Evolutionary conservation across 2,329 filamentous ascomycete species (phyloP).

Genomic region (Alternaria ventricosa): DNA sequence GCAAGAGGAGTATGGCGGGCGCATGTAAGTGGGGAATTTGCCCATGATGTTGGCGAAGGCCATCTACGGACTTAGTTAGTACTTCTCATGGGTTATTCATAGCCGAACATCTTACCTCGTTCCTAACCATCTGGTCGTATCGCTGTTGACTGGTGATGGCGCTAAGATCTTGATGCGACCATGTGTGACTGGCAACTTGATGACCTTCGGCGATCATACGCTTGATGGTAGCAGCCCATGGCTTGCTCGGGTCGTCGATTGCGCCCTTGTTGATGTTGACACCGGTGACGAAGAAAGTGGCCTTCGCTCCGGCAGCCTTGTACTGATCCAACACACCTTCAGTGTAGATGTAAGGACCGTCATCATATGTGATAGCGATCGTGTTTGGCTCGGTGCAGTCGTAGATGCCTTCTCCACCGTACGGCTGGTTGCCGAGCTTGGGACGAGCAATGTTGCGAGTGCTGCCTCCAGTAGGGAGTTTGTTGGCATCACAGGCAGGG

Average conservation of each 20-base stretch:
- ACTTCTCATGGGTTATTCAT: background rate
- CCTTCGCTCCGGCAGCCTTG: constrained; percentile 63
- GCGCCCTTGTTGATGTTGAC: constrained; percentile 62
- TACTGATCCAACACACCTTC: constrained; percentile 66
- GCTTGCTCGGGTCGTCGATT: constrained; percentile 56
- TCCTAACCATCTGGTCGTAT: constrained; percentile 58
- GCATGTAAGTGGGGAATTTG: constrained; percentile 63
- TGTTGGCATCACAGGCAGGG: constrained; percentile 65
- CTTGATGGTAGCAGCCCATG: constrained; percentile 59
- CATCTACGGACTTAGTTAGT: constrained; percentile 40
- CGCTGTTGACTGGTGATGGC: constrained; percentile 52
- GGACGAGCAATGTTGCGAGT: constrained; percentile 61
- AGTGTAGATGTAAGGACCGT: constrained; percentile 69
- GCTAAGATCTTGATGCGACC: constrained; percentile 60
- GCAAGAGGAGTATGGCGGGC: constrained; percentile 57
- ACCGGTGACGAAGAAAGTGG: constrained; percentile 71
- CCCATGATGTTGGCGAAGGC: constrained; percentile 61
- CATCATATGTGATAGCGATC: constrained; percentile 71
- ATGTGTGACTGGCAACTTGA: constrained; percentile 66
- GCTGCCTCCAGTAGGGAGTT: constrained; percentile 59
- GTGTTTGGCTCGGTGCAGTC: constrained; percentile 60
- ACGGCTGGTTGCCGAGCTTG: constrained; percentile 60
- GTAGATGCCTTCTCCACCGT: constrained; percentile 65
- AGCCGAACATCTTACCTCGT: constrained; percentile 42
- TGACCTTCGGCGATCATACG: constrained; percentile 63